phyloP scores from a whole-genome alignment of 2,329 filamentous ascomycete species.

The Alternaria consortialis region DNA sequence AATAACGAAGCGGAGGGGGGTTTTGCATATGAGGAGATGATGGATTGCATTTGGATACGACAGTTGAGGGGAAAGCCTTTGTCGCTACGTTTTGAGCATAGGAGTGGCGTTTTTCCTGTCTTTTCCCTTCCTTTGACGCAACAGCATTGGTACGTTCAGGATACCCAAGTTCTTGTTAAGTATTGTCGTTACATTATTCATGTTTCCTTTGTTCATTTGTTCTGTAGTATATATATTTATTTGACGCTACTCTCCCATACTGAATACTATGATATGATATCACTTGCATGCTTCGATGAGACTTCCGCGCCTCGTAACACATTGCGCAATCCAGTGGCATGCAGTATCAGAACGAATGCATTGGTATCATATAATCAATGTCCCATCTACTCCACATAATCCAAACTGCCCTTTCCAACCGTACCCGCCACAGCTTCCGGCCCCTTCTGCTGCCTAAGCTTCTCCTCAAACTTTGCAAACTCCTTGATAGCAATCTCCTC shows the following conservation, averaged over 20 bases:
- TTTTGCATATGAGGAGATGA: not conserved
- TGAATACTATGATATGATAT: not conserved
- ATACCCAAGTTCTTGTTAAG: slow-evolving; percentile 1
- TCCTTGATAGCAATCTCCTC: slow-evolving; percentile 87
- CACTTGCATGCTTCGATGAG: not conserved
- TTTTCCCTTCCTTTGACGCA: not conserved
- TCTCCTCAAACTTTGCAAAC: slow-evolving; percentile 96
- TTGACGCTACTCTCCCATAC: not conserved
- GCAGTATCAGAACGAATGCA: slow-evolving; percentile 3
- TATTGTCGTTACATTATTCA: not conserved
- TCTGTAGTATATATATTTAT: not conserved
- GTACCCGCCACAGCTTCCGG: slow-evolving; percentile 60
- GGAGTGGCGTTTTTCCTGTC: not conserved
- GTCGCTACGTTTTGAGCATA: not conserved
- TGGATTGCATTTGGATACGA: not conserved
- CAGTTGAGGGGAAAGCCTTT: not conserved
- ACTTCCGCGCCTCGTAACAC: too few species aligned
- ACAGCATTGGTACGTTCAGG: slow-evolving; percentile 8
- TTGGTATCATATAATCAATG: slow-evolving; percentile 9
- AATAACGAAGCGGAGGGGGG: not conserved
- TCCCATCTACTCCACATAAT: slow-evolving; percentile 53
- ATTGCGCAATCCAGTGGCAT: too few species aligned
- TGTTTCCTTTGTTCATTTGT: not conserved
- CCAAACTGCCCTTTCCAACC: slow-evolving; percentile 61
- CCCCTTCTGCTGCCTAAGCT: slow-evolving; percentile 68